Evolutionary conservation across 805 yeast species (phyloP), one percentile per base, ranked within the genome.

Genomic region (Yarrowia phangngaensis): DNA sequence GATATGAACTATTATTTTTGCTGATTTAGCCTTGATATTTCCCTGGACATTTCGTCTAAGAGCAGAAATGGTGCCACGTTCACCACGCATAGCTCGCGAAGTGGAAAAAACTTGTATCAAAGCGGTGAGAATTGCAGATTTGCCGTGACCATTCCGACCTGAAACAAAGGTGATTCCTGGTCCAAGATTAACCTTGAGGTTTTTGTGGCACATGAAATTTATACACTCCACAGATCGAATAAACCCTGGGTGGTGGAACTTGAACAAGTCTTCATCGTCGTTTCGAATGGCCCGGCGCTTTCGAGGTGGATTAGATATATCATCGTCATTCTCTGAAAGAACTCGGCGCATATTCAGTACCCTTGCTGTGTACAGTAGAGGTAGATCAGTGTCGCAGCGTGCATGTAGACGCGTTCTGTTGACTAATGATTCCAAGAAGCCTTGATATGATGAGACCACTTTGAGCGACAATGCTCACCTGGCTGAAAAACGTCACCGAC

Each of bases 91-190:
- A 1, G 97, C 96, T 57, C 81, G 82, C 1, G 94, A 92, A 15
- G 97, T 97, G 2, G 90, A 65, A 2, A 95, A 90, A 4, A 87
- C 81, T 29, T 41, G 48, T 6, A 89, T 79, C 1, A 89, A 78
- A 0, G 95, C 96, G 0, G 96, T 87, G 52, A 89, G 67, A 14
- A 89, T 74, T 1, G 97, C 95, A 60, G 86, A 77, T 60, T 89
- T 89, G 22, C 97, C 97, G 28, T 89, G 79, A 2, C 97, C 97
- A 60, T 89, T 89, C 51, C 82, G 72, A 15, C 97, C 97, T 29
- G 85, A 82, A 51, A 89, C 85, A 60, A 89, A 84, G 62, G 89
- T 89, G 56, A 89, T 71, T 48, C 80, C 77, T 0, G 90, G 88
- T 1, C 92, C 92, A 23, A 89, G 72, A 3, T 73, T 75, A 7